Conservation (phyloP, 2,329 filamentous ascomycete genomes). For the Thielaviopsis musarum region DNA sequence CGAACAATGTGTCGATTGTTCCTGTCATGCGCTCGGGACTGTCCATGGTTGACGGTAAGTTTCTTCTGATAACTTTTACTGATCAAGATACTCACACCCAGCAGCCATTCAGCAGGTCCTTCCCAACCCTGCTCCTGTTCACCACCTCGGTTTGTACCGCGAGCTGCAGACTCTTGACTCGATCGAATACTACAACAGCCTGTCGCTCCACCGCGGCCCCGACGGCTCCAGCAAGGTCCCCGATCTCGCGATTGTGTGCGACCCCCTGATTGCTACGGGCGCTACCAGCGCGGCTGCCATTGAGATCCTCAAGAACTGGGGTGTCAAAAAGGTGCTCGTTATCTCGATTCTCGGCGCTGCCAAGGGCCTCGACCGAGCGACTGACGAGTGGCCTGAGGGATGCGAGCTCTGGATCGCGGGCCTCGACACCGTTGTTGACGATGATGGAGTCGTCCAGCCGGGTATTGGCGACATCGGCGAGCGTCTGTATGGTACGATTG, state of each 20-base stretch:
- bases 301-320: constrained; percentile 75
- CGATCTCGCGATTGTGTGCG: constrained; percentile 61
- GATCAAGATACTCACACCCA: constrained; percentile 61
- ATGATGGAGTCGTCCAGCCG: constrained; percentile 72
- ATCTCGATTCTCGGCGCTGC: constrained; percentile 57
- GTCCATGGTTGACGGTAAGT: constrained; percentile 19
- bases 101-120: constrained; percentile 64
- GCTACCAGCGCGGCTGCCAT: constrained; percentile 81
- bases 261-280: constrained; percentile 86
- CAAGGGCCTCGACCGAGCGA: constrained; percentile 54
- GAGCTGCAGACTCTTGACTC: constrained; percentile 73
- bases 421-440: constrained; percentile 55
- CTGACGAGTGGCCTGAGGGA: constrained; percentile 58
- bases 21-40: constrained; percentile 21
- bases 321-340: constrained; percentile 64
- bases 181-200: constrained; percentile 96
- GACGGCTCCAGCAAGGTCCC: constrained; percentile 54
- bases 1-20: constrained; percentile 17
- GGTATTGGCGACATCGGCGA: constrained; percentile 85
- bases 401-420: constrained; percentile 71
- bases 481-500: constrained; percentile 71
- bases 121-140: constrained; percentile 60
- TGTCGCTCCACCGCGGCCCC: constrained; percentile 47
- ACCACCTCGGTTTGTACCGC: constrained; percentile 89
- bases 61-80: not conserved